These are phyloP conservation scores for Tuber magnatum DNA, from an alignment of 495 filamentous ascomycete species.

Conservation along the genomic window DNA sequence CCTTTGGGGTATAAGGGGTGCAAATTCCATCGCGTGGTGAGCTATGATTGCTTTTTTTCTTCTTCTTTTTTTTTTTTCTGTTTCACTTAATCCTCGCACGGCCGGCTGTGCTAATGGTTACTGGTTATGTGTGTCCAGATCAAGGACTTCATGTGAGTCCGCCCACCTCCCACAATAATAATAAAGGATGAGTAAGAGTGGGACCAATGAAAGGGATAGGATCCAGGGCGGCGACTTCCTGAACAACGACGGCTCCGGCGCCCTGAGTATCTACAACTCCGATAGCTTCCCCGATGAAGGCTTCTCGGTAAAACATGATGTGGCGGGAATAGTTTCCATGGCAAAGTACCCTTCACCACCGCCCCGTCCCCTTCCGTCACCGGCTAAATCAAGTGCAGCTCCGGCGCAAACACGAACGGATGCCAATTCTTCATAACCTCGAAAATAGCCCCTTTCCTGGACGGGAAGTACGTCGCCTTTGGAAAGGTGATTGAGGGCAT, in stretches of 20 bases:
- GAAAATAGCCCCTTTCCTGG: conserved; percentile 75
- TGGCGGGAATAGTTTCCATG: conserved; percentile 80
- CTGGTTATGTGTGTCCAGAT: conserved; percentile 52
- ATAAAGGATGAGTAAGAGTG: not conserved
- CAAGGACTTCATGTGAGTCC: conserved; percentile 75
- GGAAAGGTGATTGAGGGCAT: conserved; percentile 77
- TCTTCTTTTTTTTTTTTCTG: not conserved
- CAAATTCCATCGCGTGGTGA: conserved; percentile 90
- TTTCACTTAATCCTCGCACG: not conserved
- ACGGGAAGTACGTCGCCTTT: conserved; percentile 93
- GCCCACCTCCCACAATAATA: conserved; percentile 2
- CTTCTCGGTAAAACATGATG: conserved; percentile 70
- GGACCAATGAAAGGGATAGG: conserved; percentile 16
- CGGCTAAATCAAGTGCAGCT: conserved; percentile 55
- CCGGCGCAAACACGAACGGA: conserved; percentile 87
- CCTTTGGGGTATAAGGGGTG: conserved; percentile 88
- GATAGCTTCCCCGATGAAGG: conserved; percentile 87
- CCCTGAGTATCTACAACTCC: conserved; percentile 75
- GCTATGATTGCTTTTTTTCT: conserved; percentile 40
- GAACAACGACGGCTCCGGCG: conserved; percentile 86
- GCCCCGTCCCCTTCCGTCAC: not conserved
- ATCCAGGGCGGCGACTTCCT: conserved; percentile 94
- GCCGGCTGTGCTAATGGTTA: conserved; percentile 3
- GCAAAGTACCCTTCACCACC: conserved; percentile 46
- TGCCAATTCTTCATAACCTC: conserved; percentile 97